Evolutionary conservation across 192 early-diverging fungal genomes (phyloP).

Genomic region (Endogone sp.): DNA sequence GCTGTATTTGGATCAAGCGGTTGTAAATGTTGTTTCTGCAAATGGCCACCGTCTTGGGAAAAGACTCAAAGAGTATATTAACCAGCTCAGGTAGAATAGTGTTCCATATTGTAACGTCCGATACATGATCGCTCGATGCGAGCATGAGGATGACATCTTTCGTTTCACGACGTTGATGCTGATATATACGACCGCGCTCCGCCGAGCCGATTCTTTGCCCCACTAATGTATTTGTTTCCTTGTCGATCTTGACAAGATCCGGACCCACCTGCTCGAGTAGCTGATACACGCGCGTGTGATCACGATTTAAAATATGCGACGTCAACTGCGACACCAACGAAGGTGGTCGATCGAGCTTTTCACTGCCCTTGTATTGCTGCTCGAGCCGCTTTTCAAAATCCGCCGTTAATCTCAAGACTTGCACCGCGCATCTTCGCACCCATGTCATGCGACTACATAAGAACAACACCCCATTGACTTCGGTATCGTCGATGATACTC

Average conservation of each 20-base stretch:
- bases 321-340: conserved; percentile 13
- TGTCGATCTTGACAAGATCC: conserved; percentile 48
- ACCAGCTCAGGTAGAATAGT: conserved; percentile 62
- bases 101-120: conserved; percentile 65
- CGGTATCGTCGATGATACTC: conserved; percentile 62
- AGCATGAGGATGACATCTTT: conserved; percentile 53
- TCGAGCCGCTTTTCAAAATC: conserved; percentile 43
- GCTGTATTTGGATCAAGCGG: conserved; percentile 61
- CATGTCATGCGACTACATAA: conserved; percentile 52
- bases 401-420: conserved; percentile 50
- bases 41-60: conserved; percentile 38
- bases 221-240: conserved; percentile 36
- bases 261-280: conserved; percentile 32
- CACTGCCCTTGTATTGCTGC: conserved; percentile 10
- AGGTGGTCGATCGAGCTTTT: background rate
- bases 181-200: conserved; percentile 38
- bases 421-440: conserved; percentile 58
- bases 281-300: conserved; percentile 29
- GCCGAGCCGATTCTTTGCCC: conserved; percentile 34
- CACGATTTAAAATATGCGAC: conserved; percentile 13
- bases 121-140: conserved; percentile 49
- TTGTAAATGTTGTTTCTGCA: conserved; percentile 53
- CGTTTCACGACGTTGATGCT: conserved; percentile 46
- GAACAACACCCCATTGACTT: conserved; percentile 70
- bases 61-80: conserved; percentile 55